phyloP scores from a whole-genome alignment of 75 land plant species.

The Picea glauca region DNA sequence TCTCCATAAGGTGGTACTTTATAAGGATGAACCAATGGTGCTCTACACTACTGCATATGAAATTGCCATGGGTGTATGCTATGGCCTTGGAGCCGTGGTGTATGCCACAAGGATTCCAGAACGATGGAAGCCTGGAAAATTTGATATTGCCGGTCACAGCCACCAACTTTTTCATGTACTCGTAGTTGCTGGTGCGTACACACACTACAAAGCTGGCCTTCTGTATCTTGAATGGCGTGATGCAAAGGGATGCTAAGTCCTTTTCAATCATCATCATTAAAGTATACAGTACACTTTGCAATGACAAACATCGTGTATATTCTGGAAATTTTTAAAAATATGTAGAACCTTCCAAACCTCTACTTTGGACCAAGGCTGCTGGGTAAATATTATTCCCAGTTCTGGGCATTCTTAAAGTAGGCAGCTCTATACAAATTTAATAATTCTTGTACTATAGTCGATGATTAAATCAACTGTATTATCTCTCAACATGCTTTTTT shows the following conservation, averaged over 20 bases:
- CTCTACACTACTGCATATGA: slow-evolving; percentile 77
- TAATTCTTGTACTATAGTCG: no score
- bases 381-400: no score
- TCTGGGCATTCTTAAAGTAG: no score
- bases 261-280: no score
- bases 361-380: no score
- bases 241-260: slow-evolving; percentile 57
- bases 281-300: no score
- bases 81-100: slow-evolving; percentile 84
- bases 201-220: slow-evolving; percentile 82
- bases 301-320: no score
- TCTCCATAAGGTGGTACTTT: slow-evolving; percentile 70
- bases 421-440: no score
- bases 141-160: slow-evolving; percentile 95
- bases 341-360: no score
- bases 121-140: slow-evolving; percentile 94
- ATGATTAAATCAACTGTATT: no score
- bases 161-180: slow-evolving; percentile 94
- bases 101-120: slow-evolving; percentile 94
- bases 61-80: slow-evolving; percentile 70
- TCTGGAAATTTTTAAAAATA: no score
- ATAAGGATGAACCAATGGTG: slow-evolving; percentile 63
- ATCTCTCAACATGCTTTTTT: no score
- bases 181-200: slow-evolving; percentile 92
- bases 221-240: slow-evolving; percentile 94